Percentiles rank a stretch among this genome's conserved stretches.
Evolutionary conservation across 495 filamentous ascomycete species (phyloP).

Genomic region (Neurospora sp.): DNA sequence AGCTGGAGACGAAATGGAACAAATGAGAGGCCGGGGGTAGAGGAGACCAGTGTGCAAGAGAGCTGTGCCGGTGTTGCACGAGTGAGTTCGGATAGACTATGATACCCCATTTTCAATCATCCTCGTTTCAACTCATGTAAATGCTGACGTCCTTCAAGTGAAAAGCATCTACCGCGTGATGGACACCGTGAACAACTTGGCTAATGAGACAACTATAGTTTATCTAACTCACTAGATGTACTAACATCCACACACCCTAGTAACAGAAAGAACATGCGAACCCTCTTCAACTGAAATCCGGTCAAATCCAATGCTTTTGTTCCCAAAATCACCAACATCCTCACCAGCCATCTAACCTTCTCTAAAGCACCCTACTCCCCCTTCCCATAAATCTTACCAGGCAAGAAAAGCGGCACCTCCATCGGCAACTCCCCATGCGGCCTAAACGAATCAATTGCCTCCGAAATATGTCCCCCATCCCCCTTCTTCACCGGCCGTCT

Average conservation of each 20-base stretch:
- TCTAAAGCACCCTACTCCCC: background rate
- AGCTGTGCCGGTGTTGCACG: background rate
- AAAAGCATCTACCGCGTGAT: background rate
- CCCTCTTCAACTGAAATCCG: background rate
- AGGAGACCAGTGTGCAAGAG: background rate
- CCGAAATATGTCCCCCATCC: background rate
- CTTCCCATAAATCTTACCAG: background rate
- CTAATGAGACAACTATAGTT: background rate
- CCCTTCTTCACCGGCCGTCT: background rate
- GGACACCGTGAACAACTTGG: background rate
- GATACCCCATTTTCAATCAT: constrained; percentile 3
- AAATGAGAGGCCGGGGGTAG: background rate
- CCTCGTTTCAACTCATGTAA: background rate
- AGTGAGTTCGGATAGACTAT: background rate
- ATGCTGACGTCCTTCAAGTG: background rate
- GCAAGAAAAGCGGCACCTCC: background rate
- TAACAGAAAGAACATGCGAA: background rate
- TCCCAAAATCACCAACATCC: background rate
- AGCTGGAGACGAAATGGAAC: constrained; percentile 35
- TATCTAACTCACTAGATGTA: background rate
- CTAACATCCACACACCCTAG: background rate
- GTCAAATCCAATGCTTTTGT: background rate
- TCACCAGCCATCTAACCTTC: background rate
- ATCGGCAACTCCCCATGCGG: background rate
- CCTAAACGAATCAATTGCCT: background rate